Base-by-base conservation (phyloP, 768 basidiomycete species). In the Pisolithus orientalis region DNA sequence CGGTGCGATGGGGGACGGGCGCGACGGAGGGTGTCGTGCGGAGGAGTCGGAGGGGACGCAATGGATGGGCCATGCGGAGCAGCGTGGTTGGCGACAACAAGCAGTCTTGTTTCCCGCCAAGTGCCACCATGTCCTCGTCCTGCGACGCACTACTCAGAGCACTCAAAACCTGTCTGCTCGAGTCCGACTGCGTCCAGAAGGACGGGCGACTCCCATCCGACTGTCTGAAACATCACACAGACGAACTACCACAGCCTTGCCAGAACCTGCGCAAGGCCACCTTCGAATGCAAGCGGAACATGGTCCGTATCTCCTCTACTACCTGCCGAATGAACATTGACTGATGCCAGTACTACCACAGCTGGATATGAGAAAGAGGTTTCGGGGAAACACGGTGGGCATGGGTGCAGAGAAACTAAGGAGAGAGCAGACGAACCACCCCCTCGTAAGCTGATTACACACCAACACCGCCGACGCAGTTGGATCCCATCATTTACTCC, bases 211-310 rank as follows among this genome's bases (percentile, higher is more conserved):
- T 88, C n/a, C 93, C 93, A 6, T 92, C 90, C 0, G 87, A 90
- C 31, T 95, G 93, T 68, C 76, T 95, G 45, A 82, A 78, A 60
- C 64, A 88, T 27, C 88, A 94, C 68, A 71, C 69, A 24, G 73
- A 84, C 50, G 85, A 91, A 56, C 76, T 95, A 25, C 91, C 93
- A 2, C 83, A 87, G 59, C 77, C 86, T 59, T 95, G 93, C 65
- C 80, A 82, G 64, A 78, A 82, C 27, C 71, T 95, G 50, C 77
- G 93, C 48, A 83, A 82, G 67, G 89, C 90, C 10, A 84, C 87
- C 1, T 93, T 88, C 59, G 90, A 94, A 58, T 95, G 93, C 72
- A 95, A 95, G 68, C 78, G 90, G 53, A 89, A 85, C 40, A 87
- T 91, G 88, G 90, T 91, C 53, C 53, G 82, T 73, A 24, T 16